These are phyloP conservation scores for Didymella sp. DNA, from an alignment of 2,329 filamentous ascomycete species.

Conservation along the genomic window DNA sequence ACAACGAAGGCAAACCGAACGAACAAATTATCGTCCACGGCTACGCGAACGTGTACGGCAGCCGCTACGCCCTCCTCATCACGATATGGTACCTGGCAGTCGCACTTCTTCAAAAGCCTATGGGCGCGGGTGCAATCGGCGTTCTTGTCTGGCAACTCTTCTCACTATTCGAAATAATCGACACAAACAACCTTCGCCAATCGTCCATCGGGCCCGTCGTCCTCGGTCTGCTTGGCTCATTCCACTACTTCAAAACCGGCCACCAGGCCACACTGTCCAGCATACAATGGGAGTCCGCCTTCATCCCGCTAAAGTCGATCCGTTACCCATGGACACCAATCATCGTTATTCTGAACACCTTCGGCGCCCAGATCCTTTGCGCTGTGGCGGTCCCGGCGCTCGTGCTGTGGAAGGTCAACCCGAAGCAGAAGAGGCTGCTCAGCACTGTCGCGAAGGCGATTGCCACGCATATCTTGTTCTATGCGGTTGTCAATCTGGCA, in stretches of 20 bases:
- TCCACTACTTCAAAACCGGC: constrained; percentile 97
- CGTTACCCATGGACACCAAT: constrained; percentile 90
- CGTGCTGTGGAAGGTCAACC: constrained; percentile 86
- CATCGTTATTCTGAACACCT: constrained; percentile 83
- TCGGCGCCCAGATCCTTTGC: constrained; percentile 85
- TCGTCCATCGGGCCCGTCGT: constrained; percentile 83
- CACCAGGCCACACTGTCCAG: constrained; percentile 87
- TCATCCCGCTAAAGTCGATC: constrained; percentile 83
- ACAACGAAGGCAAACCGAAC: constrained; percentile 36
- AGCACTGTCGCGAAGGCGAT: constrained; percentile 74
- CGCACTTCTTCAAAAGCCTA: constrained; percentile 87
- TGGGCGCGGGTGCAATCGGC: constrained; percentile 85
- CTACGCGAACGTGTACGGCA: constrained; percentile 91
- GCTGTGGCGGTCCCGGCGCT: constrained; percentile 80
- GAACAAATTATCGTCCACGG: constrained; percentile 78
- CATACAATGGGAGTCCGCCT: constrained; percentile 96
- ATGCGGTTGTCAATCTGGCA: constrained; percentile 80
- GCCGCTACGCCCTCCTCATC: constrained; percentile 84
- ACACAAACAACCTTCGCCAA: constrained; percentile 66
- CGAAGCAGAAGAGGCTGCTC: constrained; percentile 69
- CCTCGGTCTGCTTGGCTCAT: constrained; percentile 86
- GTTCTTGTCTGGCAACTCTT: constrained; percentile 89
- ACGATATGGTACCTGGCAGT: constrained; percentile 79
- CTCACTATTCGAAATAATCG: constrained; percentile 71
- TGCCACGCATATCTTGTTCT: constrained; percentile 79